phyloP scores from a whole-genome alignment of 805 yeast genomes.

The Vanderwaltozyma polyspora region DNA sequence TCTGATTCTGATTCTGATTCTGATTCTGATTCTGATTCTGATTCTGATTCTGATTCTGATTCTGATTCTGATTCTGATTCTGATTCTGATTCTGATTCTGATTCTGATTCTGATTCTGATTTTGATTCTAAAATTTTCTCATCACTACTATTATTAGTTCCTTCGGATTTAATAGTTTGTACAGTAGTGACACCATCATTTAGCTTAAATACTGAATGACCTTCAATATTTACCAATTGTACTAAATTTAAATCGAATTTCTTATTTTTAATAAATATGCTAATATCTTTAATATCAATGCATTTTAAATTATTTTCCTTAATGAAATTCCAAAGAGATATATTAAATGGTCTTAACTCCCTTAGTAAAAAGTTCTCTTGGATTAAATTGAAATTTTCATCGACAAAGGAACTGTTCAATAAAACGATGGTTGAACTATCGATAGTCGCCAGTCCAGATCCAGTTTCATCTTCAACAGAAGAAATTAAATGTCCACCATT shows the following conservation, averaged over 20 bases:
- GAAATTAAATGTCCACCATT: slow-evolving; percentile 16
- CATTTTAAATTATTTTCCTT: slow-evolving; percentile 6
- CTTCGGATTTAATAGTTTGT: not conserved
- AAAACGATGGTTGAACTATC: slow-evolving; percentile 8
- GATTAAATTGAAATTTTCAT: slow-evolving; percentile 4
- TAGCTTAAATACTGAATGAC: no score
- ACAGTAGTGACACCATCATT: not conserved
- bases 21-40: no score
- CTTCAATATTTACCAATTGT: not conserved
- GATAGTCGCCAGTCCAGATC: no score
- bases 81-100: not conserved
- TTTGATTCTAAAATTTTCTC: not conserved
- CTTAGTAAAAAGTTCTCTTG: slow-evolving; percentile 12
- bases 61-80: no score
- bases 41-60: no score
- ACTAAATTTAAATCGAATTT: not conserved
- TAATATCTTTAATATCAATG: slow-evolving; percentile 8
- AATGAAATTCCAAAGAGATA: slow-evolving; percentile 5
- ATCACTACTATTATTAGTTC: not conserved
- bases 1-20: no score
- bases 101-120: not conserved
- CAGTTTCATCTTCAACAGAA: not conserved
- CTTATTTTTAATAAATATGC: slow-evolving; percentile 8
- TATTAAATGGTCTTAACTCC: slow-evolving; percentile 12
- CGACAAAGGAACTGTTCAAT: slow-evolving; percentile 19